Evolutionary conservation across 352 stramenopile genomes (phyloP), one percentile per base, ranked within the genome.

Genomic region (Globisporangium splendens): DNA sequence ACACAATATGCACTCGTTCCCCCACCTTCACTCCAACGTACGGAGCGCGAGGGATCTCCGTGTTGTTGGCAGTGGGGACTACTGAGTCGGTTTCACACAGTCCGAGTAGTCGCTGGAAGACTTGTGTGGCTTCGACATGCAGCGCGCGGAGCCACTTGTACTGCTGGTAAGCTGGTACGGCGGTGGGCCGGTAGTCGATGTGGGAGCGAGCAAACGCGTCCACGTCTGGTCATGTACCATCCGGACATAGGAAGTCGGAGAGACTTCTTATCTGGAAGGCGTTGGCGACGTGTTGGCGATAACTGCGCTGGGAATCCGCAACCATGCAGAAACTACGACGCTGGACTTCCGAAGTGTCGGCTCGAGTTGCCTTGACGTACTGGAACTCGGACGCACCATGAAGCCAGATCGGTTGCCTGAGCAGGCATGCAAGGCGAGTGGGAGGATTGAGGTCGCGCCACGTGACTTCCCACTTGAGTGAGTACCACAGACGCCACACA

Each of bases 391-490:
- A 8, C 17, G 21, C 47, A n/a, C 22, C 21, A 22, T 53, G n/a
- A 8, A 53, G 35, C 47, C 47, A 53, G 8, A 53, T 53, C 47
- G 47, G 47, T 22, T 53, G 47, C 8, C 13, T n/a, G 22, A 53
- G 47, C 17, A 12, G 17, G 21, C 35, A n/a, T 22, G 17, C 28
- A 4, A 22, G 14, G 28, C 47, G 22, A n/a, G 17, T 22, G 14
- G n/a, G 14, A 10, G 22, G 8, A n/a, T 7, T n/a, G 21, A 18
- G 42, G 42, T 47, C 12, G n/a, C 14, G 42, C 42, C 42, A 47
- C 24, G 42, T 47, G 42, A 47, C 21, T 20, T 47, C 28, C 47
- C 47, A 33, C 15, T 54, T 54, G 24, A 31, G 24, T 31, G 24
- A 31, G 24, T 31, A 31, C 24, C 24, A 31, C 24, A 31, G 24